Base-by-base conservation (phyloP, 495 filamentous ascomycete genomes). In the Xylaria nigripes region DNA sequence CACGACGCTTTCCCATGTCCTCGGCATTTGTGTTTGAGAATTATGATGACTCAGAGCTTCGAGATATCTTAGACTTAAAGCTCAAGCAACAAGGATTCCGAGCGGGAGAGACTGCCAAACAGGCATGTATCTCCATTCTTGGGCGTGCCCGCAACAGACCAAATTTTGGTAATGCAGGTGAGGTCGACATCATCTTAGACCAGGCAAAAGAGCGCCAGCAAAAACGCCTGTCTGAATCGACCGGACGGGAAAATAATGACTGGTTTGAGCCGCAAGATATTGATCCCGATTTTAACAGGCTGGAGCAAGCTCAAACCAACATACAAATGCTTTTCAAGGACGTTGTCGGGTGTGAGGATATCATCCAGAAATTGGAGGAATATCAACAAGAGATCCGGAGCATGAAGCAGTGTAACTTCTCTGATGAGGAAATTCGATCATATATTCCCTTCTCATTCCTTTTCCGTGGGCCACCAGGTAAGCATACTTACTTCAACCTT, bases 21-120 rank as follows among this genome's bases (percentile, higher is more conserved):
- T 67, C 73, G 4, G 85, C 80, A 0, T 92, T 94, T 50, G 55
- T 58, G 1, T 91, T 93, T 59, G 79, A 89, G 41, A 85, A 90
- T 55, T 90, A 87, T 60, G 74, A 68, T 0, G 73, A 84, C 8
- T 59, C 61, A 0, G 78, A 89, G 55, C 66, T 92, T 1, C 54
- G 65, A 1, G 47, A 69, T 29, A 85, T 90, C 18, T 62, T 88
- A 0, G 68, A 82, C 8, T 58, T 83, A 6, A 84, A 84, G 54
- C 68, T 83, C 45, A 73, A 73, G 42, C 40, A 71, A 4, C 67
- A 74, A 24, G 74, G 68, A 4, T 74, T 79, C 51, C 62, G 62
- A 18, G 74, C 69, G 0, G 76, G 75, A 0, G 61, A 62, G 0
- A 44, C 70, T 23, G 78, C 72, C 0, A 69, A 69, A 24, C 55